Evolutionary conservation across 192 early-diverging fungal species (phyloP), one percentile per base, ranked within the genome.

Genomic region (Coemansia sp.): DNA sequence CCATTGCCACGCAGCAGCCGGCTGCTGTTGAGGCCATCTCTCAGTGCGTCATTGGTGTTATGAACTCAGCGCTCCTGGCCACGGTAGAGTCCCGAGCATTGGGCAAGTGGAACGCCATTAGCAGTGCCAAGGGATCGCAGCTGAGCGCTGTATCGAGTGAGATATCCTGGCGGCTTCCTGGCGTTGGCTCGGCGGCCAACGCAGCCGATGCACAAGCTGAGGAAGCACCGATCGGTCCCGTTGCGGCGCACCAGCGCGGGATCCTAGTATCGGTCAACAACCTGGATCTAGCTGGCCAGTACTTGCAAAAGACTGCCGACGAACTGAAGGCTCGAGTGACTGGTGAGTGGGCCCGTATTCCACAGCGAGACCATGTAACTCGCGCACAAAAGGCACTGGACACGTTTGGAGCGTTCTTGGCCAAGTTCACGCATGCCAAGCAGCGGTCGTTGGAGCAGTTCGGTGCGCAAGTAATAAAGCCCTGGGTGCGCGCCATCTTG

Each of bases 231-330:
- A 70, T 38, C 19, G 27, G 23, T 25, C 65, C 66, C 0, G 55
- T 66, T 39, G 73, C 78, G 7, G 46, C 61, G 8, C 39, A 34
- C 5, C 80, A 82, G 75, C 72, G 80, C 12, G 42, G 65, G 50
- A 67, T 74, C 9, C 62, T 88, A 85, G 81, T 95, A 38, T 72
- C 89, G 8, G 76, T 97, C 36, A 98, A 98, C 78, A 96, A 98
- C 71, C 71, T 98, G 29, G 93, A 97, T 68, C 87, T 93, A 14
- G 91, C 90, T 57, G 82, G 87, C 63, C 87, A 89, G 32, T 98
- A 98, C 70, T 84, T 95, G 25, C 77, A 89, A 64, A 86, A 90
- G 61, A 86, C 96, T 4, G 86, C 84, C 1, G 82, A 88, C 29
- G 89, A 92, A 57, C 78, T 98, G 31, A 74, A 87, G 17, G 63